Percentiles rank a stretch among this genome's conserved stretches.
These are phyloP conservation scores for Aspergillus diversus DNA, from an alignment of 495 filamentous ascomycete genomes.

Conservation along the genomic window DNA sequence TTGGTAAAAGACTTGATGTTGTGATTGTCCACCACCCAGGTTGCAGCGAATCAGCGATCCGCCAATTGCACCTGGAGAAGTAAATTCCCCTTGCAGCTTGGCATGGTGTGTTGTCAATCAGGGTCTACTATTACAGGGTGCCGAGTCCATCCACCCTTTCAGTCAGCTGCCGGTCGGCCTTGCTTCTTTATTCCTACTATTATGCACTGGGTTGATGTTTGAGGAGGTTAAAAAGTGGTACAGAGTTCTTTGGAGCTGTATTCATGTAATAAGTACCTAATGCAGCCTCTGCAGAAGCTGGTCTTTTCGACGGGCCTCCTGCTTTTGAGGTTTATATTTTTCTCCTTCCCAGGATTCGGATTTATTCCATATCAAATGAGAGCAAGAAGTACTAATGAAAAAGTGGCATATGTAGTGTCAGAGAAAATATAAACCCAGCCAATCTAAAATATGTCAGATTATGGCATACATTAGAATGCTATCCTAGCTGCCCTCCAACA, in stretches of 20 bases:
- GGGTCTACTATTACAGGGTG: background rate
- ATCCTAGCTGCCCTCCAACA: too few species aligned
- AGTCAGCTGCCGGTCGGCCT: background rate
- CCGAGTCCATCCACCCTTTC: background rate
- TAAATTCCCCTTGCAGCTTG: conserved; percentile 5
- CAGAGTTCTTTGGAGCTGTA: too few species aligned
- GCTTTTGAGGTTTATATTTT: too few species aligned
- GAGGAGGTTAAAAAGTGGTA: background rate
- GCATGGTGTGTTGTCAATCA: conserved; percentile 13
- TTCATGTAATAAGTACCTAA: too few species aligned
- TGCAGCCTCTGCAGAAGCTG: too few species aligned
- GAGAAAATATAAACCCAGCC: background rate
- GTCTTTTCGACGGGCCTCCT: too few species aligned
- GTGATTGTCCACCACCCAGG: too few species aligned
- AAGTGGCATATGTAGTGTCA: background rate
- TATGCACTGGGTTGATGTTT: background rate
- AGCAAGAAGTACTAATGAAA: background rate
- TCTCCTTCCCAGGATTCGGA: background rate
- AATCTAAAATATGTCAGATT: background rate
- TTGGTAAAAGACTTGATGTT: too few species aligned
- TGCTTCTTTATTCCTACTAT: background rate
- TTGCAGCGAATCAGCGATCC: too few species aligned
- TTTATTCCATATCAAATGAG: background rate
- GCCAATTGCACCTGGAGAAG: too few species aligned
- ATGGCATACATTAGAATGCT: conserved; percentile 1